phyloP scores from a whole-genome alignment of 768 basidiomycete species.

The Psilocybe azurescens region DNA sequence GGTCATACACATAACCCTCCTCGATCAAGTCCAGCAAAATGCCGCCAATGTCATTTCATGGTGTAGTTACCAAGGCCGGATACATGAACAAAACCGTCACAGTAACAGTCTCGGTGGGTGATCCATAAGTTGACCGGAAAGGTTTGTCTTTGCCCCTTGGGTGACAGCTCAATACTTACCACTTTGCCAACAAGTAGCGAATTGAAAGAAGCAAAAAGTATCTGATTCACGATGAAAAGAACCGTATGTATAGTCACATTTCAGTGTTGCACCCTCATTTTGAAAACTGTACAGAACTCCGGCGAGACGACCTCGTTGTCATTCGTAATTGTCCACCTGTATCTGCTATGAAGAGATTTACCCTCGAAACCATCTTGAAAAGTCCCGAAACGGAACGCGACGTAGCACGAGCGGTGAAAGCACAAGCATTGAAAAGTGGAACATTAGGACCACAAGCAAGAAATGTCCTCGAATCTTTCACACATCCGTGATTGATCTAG shows the following conservation, averaged over 20 bases:
- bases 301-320: slow-evolving; percentile 69
- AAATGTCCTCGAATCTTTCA: slow-evolving; percentile 19
- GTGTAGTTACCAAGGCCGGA: slow-evolving; percentile 80
- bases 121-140: slow-evolving; percentile 80
- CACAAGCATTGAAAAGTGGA: slow-evolving; percentile 17
- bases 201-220: slow-evolving; percentile 81
- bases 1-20: not conserved
- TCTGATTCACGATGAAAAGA: slow-evolving; percentile 74
- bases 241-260: slow-evolving; percentile 53
- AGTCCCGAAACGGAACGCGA: slow-evolving; percentile 73
- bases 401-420: slow-evolving; percentile 34
- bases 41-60: slow-evolving; percentile 80
- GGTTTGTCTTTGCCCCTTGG: slow-evolving; percentile 43
- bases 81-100: slow-evolving; percentile 87
- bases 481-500: slow-evolving; percentile 6
- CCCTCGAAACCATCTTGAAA: slow-evolving; percentile 64
- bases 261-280: slow-evolving; percentile 7
- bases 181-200: slow-evolving; percentile 45
- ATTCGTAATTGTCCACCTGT: slow-evolving; percentile 85
- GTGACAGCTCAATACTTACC: not conserved
- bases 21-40: slow-evolving; percentile 40
- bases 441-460: slow-evolving; percentile 17
- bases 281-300: slow-evolving; percentile 52
- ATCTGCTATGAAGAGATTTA: slow-evolving; percentile 81
- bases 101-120: slow-evolving; percentile 75